A percentile compares a stretch with the other conserved stretches of the same genome.
Conservation (phyloP, 345 rosid species). For the Turritis glabra region DNA sequence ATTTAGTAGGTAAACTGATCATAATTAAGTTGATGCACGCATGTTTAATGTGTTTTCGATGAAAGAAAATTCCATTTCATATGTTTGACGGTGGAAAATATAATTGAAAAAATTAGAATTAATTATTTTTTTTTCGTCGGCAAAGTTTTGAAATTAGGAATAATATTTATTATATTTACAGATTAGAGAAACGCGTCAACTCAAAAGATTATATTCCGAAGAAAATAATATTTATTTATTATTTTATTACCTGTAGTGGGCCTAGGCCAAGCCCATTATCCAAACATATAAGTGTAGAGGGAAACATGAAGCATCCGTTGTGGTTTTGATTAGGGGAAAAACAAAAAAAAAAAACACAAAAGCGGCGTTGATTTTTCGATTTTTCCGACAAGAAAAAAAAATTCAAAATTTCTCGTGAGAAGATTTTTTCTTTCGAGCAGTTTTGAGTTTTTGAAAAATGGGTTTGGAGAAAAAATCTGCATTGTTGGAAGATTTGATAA, state of each 20-base stretch:
- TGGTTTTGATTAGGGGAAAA: not conserved
- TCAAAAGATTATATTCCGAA: not conserved
- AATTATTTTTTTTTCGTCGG: not conserved
- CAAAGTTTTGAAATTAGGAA: constrained; percentile 24
- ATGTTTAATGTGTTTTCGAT: not conserved
- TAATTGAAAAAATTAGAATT: too few relatives aligned
- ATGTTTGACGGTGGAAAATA: constrained; percentile 38
- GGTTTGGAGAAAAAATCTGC: constrained; percentile 47
- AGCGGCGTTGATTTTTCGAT: constrained; percentile 35
- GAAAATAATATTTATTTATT: not conserved
- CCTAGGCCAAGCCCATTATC: constrained; percentile 36
- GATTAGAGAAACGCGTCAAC: constrained; percentile 33
- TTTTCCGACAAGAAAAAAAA: constrained; percentile 4
- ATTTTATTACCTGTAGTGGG: constrained; percentile 21
- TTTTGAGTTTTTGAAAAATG: constrained; percentile 35
- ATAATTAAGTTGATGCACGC: constrained; percentile 6
- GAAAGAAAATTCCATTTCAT: not conserved
- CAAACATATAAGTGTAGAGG: constrained; percentile 31
- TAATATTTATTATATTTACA: not conserved
- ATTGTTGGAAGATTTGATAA: constrained; percentile 62
- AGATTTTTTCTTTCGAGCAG: not conserved
- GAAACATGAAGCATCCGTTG: constrained; percentile 32
- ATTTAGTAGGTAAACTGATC: not conserved
- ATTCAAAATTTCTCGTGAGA: not conserved
- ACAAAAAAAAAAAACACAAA: not conserved